These are phyloP conservation scores for Fomitopsis schrenkii DNA, from an alignment of 1,284 basidiomycete species.

Conservation along the genomic window DNA sequence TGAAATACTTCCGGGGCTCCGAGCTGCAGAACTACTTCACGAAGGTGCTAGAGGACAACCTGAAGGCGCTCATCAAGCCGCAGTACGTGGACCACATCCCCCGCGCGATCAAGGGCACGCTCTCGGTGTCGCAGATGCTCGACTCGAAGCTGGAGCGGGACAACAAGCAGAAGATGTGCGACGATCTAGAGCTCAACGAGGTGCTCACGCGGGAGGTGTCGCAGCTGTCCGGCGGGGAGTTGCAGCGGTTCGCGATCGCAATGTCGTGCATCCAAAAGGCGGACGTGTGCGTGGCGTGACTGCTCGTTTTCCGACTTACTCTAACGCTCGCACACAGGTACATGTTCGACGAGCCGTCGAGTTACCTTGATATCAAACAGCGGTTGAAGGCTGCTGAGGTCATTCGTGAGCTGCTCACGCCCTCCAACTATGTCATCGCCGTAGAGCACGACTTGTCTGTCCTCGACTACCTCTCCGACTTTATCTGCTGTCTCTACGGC, in stretches of 20 bases:
- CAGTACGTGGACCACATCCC: constrained; percentile 99
- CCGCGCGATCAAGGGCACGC: constrained; percentile 85
- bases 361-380: constrained; percentile 94
- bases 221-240: constrained; percentile 91
- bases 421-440: constrained; percentile 88
- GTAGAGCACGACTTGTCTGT: constrained; percentile 98
- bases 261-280: constrained; percentile 91
- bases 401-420: constrained; percentile 80
- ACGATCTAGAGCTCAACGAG: constrained; percentile 82
- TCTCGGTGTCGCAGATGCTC: constrained; percentile 88
- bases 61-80: constrained; percentile 97
- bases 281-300: constrained; percentile 64
- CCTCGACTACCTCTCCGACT: constrained; percentile 95
- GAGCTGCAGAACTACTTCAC: constrained; percentile 99
- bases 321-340: constrained; percentile 47
- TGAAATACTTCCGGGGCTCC: constrained; percentile 96
- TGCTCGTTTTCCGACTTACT: neutral
- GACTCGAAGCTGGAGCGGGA: constrained; percentile 82
- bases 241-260: constrained; percentile 94
- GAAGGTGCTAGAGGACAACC: constrained; percentile 96
- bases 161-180: constrained; percentile 80
- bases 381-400: constrained; percentile 94
- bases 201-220: constrained; percentile 80
- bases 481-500: constrained; percentile 94
- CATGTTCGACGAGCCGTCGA: constrained; percentile 98